Base-by-base conservation (phyloP, 257 asterid genomes). In the Leptodermis oblonga region DNA sequence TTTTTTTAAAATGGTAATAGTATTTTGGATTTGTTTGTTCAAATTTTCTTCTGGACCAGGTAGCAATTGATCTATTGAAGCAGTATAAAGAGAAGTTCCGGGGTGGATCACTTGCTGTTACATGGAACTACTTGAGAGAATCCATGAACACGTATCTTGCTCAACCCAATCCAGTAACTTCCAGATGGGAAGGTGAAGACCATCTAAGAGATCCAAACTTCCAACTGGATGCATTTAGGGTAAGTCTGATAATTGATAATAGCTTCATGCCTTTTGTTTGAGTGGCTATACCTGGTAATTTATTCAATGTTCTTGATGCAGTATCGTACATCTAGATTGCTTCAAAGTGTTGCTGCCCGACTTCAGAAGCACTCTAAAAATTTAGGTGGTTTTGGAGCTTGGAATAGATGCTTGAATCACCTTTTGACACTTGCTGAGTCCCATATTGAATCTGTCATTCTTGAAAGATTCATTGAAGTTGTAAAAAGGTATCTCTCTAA, bases 351-450 rank as follows among this genome's bases (percentile, higher is more conserved):
- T 34, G 96, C 91, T 25, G 74, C 89, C 64, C 92, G 99, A 62
- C 92, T 94, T 53, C 81, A 82, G 82, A 94, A 91, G 79, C 99
- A 94, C 80, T 81, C 97, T 6, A 94, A 91, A 82, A 82, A 84
- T 55, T 95, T 89, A 23, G 97, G 97, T 59, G 70, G 90, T 75
- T 94, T 94, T 78, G 99, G 99, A 74, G 97, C 97, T 43, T 94
- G 99, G 97, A 94, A 94, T 83, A 87, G 99, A 85, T 94, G 99
- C 70, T 79, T 94, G 64, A 94, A 94, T 82, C 99, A 94, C 76
- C 91, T 94, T 52, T 70, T 91, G 88, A 94, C 96, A 4, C 97
- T 94, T 52, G 97, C 99, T 4, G 99, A 90, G 73, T 94, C 99
- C 22, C 99, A 94, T 79, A 83, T 94, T 43, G 99, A 94, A 83